Evolutionary conservation across 2,329 filamentous ascomycete genomes (phyloP).

Genomic region (Incumbomyces lentus): DNA sequence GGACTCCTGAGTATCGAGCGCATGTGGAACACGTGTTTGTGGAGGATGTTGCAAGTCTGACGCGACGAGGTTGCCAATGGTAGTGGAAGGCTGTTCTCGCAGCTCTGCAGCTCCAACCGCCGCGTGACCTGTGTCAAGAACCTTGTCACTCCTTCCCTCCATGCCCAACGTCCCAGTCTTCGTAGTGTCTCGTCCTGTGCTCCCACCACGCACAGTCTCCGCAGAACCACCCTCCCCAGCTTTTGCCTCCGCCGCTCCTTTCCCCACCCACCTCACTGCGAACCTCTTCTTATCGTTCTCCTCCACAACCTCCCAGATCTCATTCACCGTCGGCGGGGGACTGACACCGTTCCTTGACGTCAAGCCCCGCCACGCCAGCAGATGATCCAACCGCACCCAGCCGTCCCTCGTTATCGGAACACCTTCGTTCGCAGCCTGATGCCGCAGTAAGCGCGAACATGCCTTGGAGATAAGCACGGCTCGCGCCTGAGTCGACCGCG

Average conservation of each 20-base stretch:
- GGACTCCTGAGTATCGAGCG: too few species aligned
- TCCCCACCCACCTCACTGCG: conserved; percentile 52
- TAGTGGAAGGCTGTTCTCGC: conserved; percentile 19
- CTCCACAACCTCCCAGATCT: conserved; percentile 59
- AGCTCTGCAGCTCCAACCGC: conserved; percentile 5
- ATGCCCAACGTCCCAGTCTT: conserved; percentile 11
- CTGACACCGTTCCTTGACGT: conserved; percentile 46
- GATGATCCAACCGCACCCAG: conserved; percentile 50
- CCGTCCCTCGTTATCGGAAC: conserved; percentile 49
- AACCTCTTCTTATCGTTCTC: conserved; percentile 88
- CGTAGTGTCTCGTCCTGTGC: conserved; percentile 19
- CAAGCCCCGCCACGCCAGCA: conserved; percentile 51
- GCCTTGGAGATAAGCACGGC: conserved; percentile 39
- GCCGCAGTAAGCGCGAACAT: conserved; percentile 47
- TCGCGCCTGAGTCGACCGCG: conserved; percentile 20
- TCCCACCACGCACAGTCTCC: conserved; percentile 11
- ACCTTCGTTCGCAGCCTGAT: conserved; percentile 51
- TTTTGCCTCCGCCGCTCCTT: conserved; percentile 5
- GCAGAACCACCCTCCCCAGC: conserved; percentile 23
- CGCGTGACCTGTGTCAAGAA: conserved; percentile 9
- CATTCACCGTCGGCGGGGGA: conserved; percentile 53
- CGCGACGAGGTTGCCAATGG: neutral
- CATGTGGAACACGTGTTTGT: too few species aligned
- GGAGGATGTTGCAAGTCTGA: too few species aligned
- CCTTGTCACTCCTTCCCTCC: conserved; percentile 12